Conservation (phyloP, 169 alveolate species). For the Plasmodium fragile region DNA sequence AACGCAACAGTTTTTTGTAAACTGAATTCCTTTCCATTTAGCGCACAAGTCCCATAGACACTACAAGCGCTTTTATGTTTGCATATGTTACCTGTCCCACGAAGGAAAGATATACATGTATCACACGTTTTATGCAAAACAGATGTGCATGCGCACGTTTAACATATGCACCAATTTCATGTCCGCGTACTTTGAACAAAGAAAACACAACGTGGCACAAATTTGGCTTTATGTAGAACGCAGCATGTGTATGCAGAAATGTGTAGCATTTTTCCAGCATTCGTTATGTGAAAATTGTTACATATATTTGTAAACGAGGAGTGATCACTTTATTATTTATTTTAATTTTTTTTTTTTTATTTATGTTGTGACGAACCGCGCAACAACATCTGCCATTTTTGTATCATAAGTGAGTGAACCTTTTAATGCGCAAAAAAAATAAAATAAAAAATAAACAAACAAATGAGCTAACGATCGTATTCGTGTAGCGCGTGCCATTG, state of each 20-base stretch:
- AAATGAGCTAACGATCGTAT: background rate
- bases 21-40: background rate
- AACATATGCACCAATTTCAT: background rate
- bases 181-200: background rate
- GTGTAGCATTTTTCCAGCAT: background rate
- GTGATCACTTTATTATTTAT: background rate
- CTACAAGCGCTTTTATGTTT: background rate
- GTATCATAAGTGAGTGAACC: background rate
- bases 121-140: background rate
- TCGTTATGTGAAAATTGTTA: conserved; percentile 1
- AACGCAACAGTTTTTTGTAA: background rate
- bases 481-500: background rate
- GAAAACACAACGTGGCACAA: conserved; percentile 2
- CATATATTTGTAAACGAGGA: background rate
- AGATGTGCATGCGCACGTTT: background rate
- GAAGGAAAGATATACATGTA: background rate
- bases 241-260: conserved; percentile 7
- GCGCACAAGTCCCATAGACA: background rate
- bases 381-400: background rate
- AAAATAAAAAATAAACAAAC: background rate
- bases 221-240: conserved; percentile 27
- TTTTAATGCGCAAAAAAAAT: background rate
- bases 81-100: background rate
- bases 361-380: background rate
- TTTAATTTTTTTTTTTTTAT: background rate